Base-by-base conservation (phyloP, 805 yeast species). In the Candida ipomoeae region DNA sequence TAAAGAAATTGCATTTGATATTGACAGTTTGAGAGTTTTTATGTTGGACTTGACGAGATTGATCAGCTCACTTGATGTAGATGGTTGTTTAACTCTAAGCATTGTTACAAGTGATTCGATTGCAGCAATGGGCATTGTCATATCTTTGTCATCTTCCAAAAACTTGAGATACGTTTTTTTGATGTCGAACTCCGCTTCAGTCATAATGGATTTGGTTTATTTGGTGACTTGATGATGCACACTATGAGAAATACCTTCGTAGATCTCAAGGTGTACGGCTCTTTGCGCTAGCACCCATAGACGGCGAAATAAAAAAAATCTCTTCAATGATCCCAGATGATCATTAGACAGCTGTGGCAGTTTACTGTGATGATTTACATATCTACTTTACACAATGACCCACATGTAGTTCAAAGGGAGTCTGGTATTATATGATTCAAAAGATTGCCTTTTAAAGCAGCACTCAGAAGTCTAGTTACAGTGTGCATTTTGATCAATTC, bases 51-150 rank as follows among this genome's bases (percentile, higher is more conserved):
- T 85, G 46, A 92, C 81, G 11, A 90, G 74, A 46, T 82, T 87
- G 61, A 91, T 91, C 63, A 94, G 79, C 65, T 94, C 99, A 2
- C 97, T 88, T 1, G 96, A 89, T 0, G 99, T 94, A 8, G 89
- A 79, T 6, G 99, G 97, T 65, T 89, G 90, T 59, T 89, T 85
- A 44, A 84, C 82, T 55, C 84, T 79, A 29, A 92, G 70, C 69
- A 94, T 79, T 7, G 94, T 87, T 26, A 94, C 96, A 41, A 94
- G 74, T 11, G 96, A 83, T 72, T 94, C 98, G 62, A 94, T 94
- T 34, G 99, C 99, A 40, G 99, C 99, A 33, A 94, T 89, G 1
- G 99, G 99, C 97, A 91, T 94, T 5, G 99, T 91, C 83, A 94
- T 88, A 50, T 94, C 98, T n/a, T 88, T 78, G 69, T 94, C 97